Conservation (phyloP, 2,329 filamentous ascomycete genomes). For the Aulographum hederae region DNA sequence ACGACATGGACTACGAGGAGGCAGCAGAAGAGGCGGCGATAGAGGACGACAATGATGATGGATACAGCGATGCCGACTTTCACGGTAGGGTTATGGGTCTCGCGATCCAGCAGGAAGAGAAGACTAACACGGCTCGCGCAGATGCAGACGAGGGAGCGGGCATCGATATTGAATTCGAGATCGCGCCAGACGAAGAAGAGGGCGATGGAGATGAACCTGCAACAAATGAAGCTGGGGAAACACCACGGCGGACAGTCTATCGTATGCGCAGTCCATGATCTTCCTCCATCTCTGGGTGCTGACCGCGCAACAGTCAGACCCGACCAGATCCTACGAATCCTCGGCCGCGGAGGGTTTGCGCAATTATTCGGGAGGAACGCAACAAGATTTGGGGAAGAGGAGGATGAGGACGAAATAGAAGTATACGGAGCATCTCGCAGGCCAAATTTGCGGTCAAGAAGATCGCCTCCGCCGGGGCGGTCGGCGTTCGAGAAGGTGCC, state of each 20-base stretch:
- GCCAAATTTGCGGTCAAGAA: conserved; percentile 15
- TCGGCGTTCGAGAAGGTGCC: conserved; percentile 63
- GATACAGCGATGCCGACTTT: conserved; percentile 1
- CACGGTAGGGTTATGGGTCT: background rate
- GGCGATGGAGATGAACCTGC: conserved; percentile 17
- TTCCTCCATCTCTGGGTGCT: background rate
- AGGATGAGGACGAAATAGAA: conserved; percentile 10
- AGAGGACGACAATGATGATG: conserved; percentile 3
- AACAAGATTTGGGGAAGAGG: conserved; percentile 1
- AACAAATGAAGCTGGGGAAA: conserved; percentile 23
- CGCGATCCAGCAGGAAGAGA: background rate
- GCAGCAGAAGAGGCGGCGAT: conserved; percentile 1
- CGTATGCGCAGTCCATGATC: conserved; percentile 6
- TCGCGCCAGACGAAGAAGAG: conserved; percentile 1
- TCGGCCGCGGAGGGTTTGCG: conserved; percentile 27
- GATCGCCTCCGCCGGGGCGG: conserved; percentile 16
- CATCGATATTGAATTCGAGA: conserved; percentile 2
- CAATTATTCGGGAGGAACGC: background rate
- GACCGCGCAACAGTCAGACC: conserved; percentile 22
- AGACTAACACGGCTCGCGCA: background rate
- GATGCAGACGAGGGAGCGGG: background rate
- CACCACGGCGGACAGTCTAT: conserved; percentile 19
- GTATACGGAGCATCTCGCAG: conserved; percentile 8
- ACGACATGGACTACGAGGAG: conserved; percentile 3
- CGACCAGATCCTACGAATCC: conserved; percentile 33